Evolutionary conservation across 306 rosid genomes (phyloP), one percentile per base, ranked within the genome.

Genomic region (Cicer yamashitae): DNA sequence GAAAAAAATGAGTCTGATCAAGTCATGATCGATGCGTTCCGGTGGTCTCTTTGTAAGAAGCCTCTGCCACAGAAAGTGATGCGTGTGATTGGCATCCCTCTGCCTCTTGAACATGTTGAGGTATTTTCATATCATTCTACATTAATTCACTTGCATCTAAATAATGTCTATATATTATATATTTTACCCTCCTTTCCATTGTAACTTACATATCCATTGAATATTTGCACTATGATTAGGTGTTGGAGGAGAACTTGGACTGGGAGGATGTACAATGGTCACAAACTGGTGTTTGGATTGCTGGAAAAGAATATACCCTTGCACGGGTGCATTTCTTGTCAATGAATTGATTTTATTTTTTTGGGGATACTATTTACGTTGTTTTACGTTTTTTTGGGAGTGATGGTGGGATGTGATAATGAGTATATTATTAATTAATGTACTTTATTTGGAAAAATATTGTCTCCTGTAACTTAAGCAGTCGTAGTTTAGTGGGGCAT

Each of bases 201-300:
- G 67, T 46, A 20, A 13, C n/a, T 71, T n/a, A 10, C 6, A 45
- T 45, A 45, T 22, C 54, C 4, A 11, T 13, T 45, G 37, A 76
- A 37, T 54, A 2, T 53, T 61, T 53, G 38, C 25, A 6, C 43
- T 18, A 6, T 79, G 71, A 57, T 34, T 77, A 94, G 98, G 93
- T 94, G 13, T 71, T 94, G 82, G 96, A 94, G 93, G 94, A 91
- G 71, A 89, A 88, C 59, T 81, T 94, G 70, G 98, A 91, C 58
- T 94, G 98, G 98, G 96, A 94, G 82, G 96, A 91, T 67, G 90
- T 94, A 50, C 96, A 91, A 78, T 94, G 98, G 98, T 94, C 97
- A 3, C 98, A 94, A 77, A 94, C 97, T 52, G 96, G 98, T 37
- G 97, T 94, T 43, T 94, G 97, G 98, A 82, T 94, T 81, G 89